Evolutionary conservation across 2,329 filamentous ascomycete genomes (phyloP).

Genomic region (Cyphellophora attinorum): DNA sequence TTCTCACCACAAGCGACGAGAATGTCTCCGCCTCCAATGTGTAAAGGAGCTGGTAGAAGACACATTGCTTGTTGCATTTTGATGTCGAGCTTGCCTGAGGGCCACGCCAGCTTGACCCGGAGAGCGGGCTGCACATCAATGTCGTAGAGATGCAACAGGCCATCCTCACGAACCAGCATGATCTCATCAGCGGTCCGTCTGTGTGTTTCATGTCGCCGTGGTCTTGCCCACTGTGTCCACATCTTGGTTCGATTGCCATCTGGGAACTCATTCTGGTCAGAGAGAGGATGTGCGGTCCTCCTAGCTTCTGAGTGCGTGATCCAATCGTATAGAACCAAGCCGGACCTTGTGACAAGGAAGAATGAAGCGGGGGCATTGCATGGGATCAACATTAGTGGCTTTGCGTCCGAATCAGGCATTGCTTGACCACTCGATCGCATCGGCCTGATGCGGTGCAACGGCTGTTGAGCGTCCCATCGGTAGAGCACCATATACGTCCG

Average conservation of each 20-base stretch:
- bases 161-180: constrained; percentile 82
- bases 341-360: constrained; percentile 53
- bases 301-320: constrained; percentile 21
- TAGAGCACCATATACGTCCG: constrained; percentile 39
- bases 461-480: constrained; percentile 40
- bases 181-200: constrained; percentile 63
- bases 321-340: constrained; percentile 41
- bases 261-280: too few relatives aligned
- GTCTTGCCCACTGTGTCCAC: constrained; percentile 80
- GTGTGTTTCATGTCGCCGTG: constrained; percentile 56
- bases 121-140: constrained; percentile 19
- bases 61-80: constrained; percentile 63
- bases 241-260: constrained; percentile 23
- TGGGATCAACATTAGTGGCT: constrained; percentile 64
- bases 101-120: constrained; percentile 22
- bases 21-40: constrained; percentile 58
- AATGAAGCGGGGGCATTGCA: constrained; percentile 63
- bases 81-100: constrained; percentile 42
- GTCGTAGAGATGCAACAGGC: constrained; percentile 63
- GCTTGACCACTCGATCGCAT: constrained; percentile 21
- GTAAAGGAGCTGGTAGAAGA: constrained; percentile 32
- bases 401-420: constrained; percentile 29
- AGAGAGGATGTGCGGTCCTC: constrained; percentile 21
- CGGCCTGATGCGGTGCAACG: constrained; percentile 13
- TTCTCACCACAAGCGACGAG: constrained; percentile 70